Evolutionary conservation across 192 early-diverging fungal species (phyloP).

Genomic region (Coemansia sp.): DNA sequence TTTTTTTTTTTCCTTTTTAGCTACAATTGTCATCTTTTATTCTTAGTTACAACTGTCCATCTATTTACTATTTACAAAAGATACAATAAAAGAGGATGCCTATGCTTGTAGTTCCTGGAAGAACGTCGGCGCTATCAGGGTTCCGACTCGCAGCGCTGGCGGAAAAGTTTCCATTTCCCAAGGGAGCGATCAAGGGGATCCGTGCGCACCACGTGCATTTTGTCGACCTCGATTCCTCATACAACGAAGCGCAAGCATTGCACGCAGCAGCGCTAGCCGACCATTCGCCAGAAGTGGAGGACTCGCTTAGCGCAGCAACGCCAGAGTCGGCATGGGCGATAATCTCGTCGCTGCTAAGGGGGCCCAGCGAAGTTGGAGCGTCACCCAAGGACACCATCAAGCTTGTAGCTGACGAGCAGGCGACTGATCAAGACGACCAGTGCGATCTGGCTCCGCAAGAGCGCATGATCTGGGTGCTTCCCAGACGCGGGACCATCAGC

Average conservation of each 20-base stretch:
- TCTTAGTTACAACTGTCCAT: too few species aligned
- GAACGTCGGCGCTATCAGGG: constrained; percentile 69
- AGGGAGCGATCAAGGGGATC: constrained; percentile 58
- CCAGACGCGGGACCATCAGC: constrained; percentile 93
- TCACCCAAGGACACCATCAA: constrained; percentile 23
- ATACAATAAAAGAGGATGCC: constrained; percentile 27
- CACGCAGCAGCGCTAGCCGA: constrained; percentile 39
- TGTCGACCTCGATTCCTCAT: constrained; percentile 54
- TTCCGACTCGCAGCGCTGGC: constrained; percentile 68
- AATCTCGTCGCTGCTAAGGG: constrained; percentile 34
- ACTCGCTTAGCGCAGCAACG: constrained; percentile 10
- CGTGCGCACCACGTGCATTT: constrained; percentile 76
- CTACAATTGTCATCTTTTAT: too few species aligned
- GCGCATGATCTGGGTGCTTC: constrained; percentile 69
- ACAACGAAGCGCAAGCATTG: constrained; percentile 44
- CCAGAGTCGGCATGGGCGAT: constrained; percentile 35
- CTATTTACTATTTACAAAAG: too few species aligned
- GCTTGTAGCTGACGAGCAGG: constrained; percentile 20
- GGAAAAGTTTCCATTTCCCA: constrained; percentile 58
- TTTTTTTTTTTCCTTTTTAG: too few species aligned
- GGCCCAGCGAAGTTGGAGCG: constrained; percentile 28
- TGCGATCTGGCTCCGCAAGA: constrained; percentile 8
- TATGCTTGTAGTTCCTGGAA: constrained; percentile 88
- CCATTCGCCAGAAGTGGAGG: constrained; percentile 30
- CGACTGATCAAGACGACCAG: background rate